Percentiles rank a stretch among this genome's conserved stretches.
These are phyloP conservation scores for Sphagnum contortum DNA, from an alignment of 225 moss, liverwort and hornwort species.

Conservation along the genomic window DNA sequence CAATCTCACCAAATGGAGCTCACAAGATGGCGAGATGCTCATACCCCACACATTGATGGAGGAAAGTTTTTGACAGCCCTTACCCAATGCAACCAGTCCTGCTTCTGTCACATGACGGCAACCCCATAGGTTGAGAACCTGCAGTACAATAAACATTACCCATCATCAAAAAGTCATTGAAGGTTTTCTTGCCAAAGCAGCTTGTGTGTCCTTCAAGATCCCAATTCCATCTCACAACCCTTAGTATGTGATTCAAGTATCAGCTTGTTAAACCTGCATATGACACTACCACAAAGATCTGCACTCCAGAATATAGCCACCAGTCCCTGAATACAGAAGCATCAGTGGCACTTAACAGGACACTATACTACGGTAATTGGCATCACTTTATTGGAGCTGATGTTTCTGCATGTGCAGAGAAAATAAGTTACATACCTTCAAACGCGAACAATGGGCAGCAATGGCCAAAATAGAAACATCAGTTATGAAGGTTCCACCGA, in stretches of 20 bases:
- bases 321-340: too few relatives aligned
- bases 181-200: not conserved
- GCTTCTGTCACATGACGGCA: conserved; percentile 79
- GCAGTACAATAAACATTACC: conserved; percentile 17
- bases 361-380: too few relatives aligned
- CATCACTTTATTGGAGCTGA: too few relatives aligned
- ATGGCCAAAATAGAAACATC: conserved; percentile 64
- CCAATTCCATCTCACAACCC: too few relatives aligned
- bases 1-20: conserved; percentile 37
- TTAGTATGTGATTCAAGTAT: too few relatives aligned
- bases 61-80: conserved; percentile 36
- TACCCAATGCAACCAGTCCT: conserved; percentile 49
- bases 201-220: not conserved
- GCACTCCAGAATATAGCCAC: too few relatives aligned
- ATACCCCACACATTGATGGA: conserved; percentile 90
- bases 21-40: conserved; percentile 58
- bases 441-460: conserved; percentile 37
- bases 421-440: conserved; percentile 40
- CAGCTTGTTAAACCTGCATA: too few relatives aligned
- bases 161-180: not conserved
- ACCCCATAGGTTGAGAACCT: conserved; percentile 82
- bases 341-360: too few relatives aligned
- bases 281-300: too few relatives aligned
- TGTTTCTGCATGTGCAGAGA: too few relatives aligned
- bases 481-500: conserved; percentile 87